Evolutionary conservation across 768 basidiomycete species (phyloP).

Genomic region (Amanita subjunquillea): DNA sequence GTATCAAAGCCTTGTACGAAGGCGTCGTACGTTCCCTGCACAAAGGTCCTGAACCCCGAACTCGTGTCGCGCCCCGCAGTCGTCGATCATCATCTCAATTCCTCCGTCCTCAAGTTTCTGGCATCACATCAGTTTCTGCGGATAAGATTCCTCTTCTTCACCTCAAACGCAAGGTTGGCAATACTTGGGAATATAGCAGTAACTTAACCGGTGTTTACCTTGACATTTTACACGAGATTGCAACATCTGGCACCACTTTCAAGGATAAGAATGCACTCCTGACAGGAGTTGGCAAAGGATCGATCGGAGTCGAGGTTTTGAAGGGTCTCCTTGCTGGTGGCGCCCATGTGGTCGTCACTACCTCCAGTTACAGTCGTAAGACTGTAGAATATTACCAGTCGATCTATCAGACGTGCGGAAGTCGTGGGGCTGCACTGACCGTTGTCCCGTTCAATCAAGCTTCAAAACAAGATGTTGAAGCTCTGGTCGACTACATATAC

Average conservation of each 20-base stretch:
- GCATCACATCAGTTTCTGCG: conserved; percentile 59
- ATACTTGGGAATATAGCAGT: conserved; percentile 93
- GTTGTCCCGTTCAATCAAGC: conserved; percentile 99
- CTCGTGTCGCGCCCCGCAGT: conserved; percentile 50
- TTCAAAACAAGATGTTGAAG: conserved; percentile 97
- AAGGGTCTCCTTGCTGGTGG: conserved; percentile 96
- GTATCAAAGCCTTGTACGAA: conserved; percentile 91
- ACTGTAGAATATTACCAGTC: conserved; percentile 98
- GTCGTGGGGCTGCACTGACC: conserved; percentile 90
- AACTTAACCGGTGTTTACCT: conserved; percentile 94
- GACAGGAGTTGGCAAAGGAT: conserved; percentile 96
- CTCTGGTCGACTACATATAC: conserved; percentile 97
- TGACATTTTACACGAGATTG: conserved; percentile 96
- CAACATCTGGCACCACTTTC: conserved; percentile 96
- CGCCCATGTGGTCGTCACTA: conserved; percentile 94
- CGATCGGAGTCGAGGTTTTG: conserved; percentile 95
- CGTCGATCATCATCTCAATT: conserved; percentile 95
- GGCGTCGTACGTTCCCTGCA: conserved; percentile 92
- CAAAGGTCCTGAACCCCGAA: conserved; percentile 56
- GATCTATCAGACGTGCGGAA: conserved; percentile 93
- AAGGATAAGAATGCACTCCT: conserved; percentile 98
- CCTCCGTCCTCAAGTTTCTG: conserved; percentile 83
- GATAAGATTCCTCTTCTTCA: conserved; percentile 94
- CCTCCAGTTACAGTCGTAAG: conserved; percentile 91
- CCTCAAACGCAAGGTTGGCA: conserved; percentile 93